These are phyloP conservation scores for Dysphania ambrosioides DNA, from an alignment of 148 eudicot species.

Conservation along the genomic window DNA sequence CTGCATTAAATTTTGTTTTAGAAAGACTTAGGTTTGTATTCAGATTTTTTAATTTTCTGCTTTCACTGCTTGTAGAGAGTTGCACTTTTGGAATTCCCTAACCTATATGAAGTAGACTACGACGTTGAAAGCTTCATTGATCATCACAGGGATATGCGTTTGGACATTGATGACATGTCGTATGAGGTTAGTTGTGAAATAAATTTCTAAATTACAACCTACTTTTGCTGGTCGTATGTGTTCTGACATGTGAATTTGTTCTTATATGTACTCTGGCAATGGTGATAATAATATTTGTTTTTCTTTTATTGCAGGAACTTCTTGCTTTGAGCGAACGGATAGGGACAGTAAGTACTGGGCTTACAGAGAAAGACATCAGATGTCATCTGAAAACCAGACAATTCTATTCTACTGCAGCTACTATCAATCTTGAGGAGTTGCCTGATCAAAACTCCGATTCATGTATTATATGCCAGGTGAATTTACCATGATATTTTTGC, in stretches of 20 bases:
- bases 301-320: slow-evolving; percentile 65
- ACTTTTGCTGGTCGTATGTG: neutral
- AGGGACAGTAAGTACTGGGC: slow-evolving; percentile 74
- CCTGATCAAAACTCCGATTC: slow-evolving; percentile 60
- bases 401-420: slow-evolving; percentile 34
- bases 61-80: slow-evolving; percentile 51
- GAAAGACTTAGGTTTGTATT: slow-evolving; percentile 4
- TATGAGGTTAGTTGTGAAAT: slow-evolving; percentile 62
- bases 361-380: slow-evolving; percentile 61
- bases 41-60: neutral
- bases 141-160: slow-evolving; percentile 84
- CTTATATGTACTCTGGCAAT: neutral
- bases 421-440: slow-evolving; percentile 46
- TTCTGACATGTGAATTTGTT: neutral
- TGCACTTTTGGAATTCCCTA: slow-evolving; percentile 69
- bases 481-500: neutral
- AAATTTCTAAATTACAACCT: neutral
- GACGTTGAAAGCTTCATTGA: slow-evolving; percentile 46
- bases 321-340: slow-evolving; percentile 93
- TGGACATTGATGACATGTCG: slow-evolving; percentile 95
- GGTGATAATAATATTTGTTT: slow-evolving; percentile 9
- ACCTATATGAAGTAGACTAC: slow-evolving; percentile 51
- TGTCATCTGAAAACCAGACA: slow-evolving; percentile 52
- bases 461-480: slow-evolving; percentile 92
- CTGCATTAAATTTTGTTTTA: neutral